phyloP scores from a whole-genome alignment of 345 rosid genomes.

The Euphorbia peplus region DNA sequence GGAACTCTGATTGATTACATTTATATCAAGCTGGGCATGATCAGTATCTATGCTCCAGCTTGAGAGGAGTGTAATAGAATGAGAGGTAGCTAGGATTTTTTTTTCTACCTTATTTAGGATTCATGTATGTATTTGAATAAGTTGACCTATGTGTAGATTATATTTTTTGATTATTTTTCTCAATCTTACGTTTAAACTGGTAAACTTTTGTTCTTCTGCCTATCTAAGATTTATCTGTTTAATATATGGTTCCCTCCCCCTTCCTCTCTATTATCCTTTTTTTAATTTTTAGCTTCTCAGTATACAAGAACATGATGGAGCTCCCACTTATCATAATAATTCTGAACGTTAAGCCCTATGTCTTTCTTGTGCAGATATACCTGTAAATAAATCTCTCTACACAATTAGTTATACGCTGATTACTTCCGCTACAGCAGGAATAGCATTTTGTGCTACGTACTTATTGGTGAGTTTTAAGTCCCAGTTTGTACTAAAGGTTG shows the following conservation, averaged over 20 bases:
- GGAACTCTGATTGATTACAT: too few species aligned
- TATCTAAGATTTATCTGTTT: background rate
- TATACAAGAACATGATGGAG: background rate
- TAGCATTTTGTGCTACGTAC: conserved; percentile 37
- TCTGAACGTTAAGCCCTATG: background rate
- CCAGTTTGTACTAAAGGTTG: background rate
- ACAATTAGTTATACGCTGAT: conserved; percentile 40
- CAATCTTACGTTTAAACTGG: too few species aligned
- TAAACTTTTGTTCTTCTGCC: background rate
- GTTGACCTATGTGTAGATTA: too few species aligned
- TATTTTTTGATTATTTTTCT: too few species aligned
- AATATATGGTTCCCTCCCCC: background rate
- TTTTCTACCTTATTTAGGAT: too few species aligned
- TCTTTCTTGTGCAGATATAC: conserved; percentile 31
- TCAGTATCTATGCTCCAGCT: too few species aligned
- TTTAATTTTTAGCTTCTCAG: background rate
- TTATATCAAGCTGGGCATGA: too few species aligned
- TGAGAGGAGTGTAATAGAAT: too few species aligned
- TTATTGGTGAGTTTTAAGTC: conserved; percentile 32
- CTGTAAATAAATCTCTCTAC: conserved; percentile 42
- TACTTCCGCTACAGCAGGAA: conserved; percentile 42
- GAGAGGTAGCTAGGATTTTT: too few species aligned
- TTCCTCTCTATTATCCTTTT: background rate
- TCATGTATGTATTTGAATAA: too few species aligned
- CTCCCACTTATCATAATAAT: background rate